Conservation (phyloP, 2,329 filamentous ascomycete species). For the Magnaporthales sp. region DNA sequence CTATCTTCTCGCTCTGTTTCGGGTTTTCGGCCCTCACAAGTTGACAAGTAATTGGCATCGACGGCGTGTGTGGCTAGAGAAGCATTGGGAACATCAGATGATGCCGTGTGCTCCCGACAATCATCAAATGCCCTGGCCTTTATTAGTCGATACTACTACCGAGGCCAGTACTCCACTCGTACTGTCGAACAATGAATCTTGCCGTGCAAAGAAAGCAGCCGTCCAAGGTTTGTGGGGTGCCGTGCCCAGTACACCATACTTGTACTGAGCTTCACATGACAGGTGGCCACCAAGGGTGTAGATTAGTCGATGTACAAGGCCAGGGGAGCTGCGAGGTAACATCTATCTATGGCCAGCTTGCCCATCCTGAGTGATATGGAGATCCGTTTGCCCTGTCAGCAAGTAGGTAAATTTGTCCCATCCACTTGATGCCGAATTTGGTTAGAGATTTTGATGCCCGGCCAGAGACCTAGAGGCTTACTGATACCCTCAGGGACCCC, state of each 20-base stretch:
- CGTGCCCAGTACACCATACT: background rate
- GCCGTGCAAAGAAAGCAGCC: background rate
- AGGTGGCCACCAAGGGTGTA: background rate
- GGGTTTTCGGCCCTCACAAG: background rate
- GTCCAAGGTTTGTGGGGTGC: background rate
- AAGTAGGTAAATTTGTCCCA: background rate
- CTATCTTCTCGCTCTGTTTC: background rate
- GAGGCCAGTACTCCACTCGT: background rate
- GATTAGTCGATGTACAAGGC: background rate
- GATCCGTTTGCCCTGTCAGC: background rate
- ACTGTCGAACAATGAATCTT: background rate
- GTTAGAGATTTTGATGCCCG: too few relatives aligned
- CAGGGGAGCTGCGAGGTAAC: too few relatives aligned
- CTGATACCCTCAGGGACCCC: background rate
- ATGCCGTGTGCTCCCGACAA: background rate
- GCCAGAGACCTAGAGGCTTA: background rate
- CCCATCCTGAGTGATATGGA: background rate
- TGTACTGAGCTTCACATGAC: background rate
- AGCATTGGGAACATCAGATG: background rate
- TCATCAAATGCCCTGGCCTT: background rate
- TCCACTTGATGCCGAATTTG: background rate
- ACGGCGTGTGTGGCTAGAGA: background rate
- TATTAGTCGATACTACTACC: background rate
- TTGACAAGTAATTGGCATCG: background rate
- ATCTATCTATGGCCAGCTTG: background rate